Conservation (phyloP, 2,329 filamentous ascomycete genomes). For the Alternaria ethzedia region DNA sequence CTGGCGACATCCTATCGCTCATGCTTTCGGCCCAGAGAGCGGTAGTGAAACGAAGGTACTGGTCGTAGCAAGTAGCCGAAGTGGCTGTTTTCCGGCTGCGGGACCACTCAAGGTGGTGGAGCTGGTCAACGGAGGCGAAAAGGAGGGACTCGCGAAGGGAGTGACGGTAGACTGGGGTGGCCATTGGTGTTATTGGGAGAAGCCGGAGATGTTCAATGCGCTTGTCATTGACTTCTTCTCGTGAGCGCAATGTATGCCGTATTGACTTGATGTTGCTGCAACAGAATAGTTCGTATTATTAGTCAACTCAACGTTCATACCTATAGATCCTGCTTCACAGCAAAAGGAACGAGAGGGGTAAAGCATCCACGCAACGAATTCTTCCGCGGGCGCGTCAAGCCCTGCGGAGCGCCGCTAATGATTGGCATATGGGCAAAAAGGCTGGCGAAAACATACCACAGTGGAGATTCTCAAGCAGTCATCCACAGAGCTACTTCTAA, state of each 20-base stretch:
- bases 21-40: constrained; percentile 24
- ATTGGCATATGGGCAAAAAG: background rate
- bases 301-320: background rate
- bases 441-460: background rate
- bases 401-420: background rate
- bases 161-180: constrained; percentile 34
- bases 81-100: constrained; percentile 37
- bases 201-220: constrained; percentile 31
- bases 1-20: constrained; percentile 29
- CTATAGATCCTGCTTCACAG: background rate
- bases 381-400: background rate
- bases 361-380: background rate
- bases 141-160: constrained; percentile 20
- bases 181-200: constrained; percentile 43
- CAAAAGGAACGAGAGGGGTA: background rate
- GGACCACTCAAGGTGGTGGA: constrained; percentile 32
- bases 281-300: background rate
- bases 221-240: constrained; percentile 23
- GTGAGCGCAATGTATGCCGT: background rate
- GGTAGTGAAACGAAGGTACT: constrained; percentile 24
- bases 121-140: constrained; percentile 21
- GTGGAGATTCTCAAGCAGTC: background rate
- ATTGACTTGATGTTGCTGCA: background rate
- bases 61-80: constrained; percentile 34
- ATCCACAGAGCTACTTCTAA: background rate